phyloP scores from a whole-genome alignment of 768 basidiomycete genomes.

The Pulveroboletus sp. region DNA sequence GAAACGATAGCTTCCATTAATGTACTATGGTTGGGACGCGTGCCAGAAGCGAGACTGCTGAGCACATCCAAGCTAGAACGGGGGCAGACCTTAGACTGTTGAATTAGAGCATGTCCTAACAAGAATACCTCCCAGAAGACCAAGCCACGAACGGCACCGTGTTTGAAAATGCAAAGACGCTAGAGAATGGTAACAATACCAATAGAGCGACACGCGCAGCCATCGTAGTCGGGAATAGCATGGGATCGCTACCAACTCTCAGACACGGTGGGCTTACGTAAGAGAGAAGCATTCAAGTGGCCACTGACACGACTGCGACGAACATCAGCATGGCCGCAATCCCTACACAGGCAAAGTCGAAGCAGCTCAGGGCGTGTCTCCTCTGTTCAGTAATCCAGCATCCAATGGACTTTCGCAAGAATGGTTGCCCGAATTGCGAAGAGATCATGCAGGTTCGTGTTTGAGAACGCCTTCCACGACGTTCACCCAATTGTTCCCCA shows the following conservation, averaged over 20 bases:
- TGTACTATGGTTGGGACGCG: slow-evolving; percentile 27
- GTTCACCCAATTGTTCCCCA: background rate
- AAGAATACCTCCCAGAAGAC: slow-evolving; percentile 58
- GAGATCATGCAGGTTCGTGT: slow-evolving; percentile 80
- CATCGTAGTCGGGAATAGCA: slow-evolving; percentile 32
- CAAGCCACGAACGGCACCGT: slow-evolving; percentile 66
- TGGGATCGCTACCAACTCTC: background rate
- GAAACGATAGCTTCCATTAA: slow-evolving; percentile 44
- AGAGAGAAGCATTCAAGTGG: too few relatives aligned
- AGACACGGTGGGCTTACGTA: slow-evolving; percentile 11
- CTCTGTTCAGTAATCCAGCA: slow-evolving; percentile 89
- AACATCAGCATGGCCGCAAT: slow-evolving; percentile 36
- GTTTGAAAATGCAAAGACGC: slow-evolving; percentile 52
- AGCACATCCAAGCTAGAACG: slow-evolving; percentile 45
- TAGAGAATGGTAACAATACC: slow-evolving; percentile 38
- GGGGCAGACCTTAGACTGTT: background rate
- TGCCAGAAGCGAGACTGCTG: slow-evolving; percentile 35
- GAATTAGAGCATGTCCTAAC: background rate
- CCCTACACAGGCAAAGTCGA: slow-evolving; percentile 59
- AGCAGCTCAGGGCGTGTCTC: slow-evolving; percentile 83
- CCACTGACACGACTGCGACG: too few relatives aligned
- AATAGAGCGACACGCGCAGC: slow-evolving; percentile 39
- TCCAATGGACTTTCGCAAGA: slow-evolving; percentile 74
- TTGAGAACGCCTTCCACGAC: background rate
- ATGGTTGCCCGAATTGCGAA: slow-evolving; percentile 97